Base-by-base conservation (phyloP, 2,329 filamentous ascomycete genomes). In the Ophiostoma quercus region DNA sequence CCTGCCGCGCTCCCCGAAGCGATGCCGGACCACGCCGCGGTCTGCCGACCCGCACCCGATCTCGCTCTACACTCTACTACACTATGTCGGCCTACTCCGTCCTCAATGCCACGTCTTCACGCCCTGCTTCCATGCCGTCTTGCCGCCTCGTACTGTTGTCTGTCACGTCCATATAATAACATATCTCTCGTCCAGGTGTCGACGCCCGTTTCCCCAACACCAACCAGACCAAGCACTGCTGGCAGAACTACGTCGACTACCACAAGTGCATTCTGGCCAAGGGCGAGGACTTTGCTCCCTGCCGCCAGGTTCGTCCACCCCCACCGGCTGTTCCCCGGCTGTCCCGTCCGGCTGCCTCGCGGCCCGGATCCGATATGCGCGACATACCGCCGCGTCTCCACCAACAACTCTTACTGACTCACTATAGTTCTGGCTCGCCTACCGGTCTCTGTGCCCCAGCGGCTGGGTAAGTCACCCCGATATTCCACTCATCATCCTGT, bases 181-280 rank as follows among this genome's bases (percentile, higher is more conserved):
- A 67, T 51, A 19, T 65, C 39, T 37, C 16, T 51, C 41, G 19
- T 51, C 25, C 77, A 97, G 95, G 95, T 86, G 96, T 96, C 85
- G 95, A 99, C 82, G 95, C 95, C 83, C 94, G 95, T 82, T 99
- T 98, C 86, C 95, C 95, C 79, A 97, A 99, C 87, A 85, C 89
- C 86, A 99, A 99, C 86, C 92, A 95, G 85, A 91, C 94, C 84
- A 97, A 97, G 91, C 94, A 99, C 89, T 99, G 95, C 92, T 99
- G 95, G 95, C 96, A 99, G 83, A 99, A 99, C 88, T 99, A 99
- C 84, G 95, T 99, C 85, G 95, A 99, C 84, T 98, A 99, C 88
- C 92, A 99, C 90, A 99, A 99, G 88, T 99, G 95, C 87, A 93
- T 97, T 83, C 85, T 90, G 80, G 94, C 94, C 84, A 98, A 98